Evolutionary conservation across 2,329 filamentous ascomycete genomes (phyloP).

Genomic region (Pseudogymnoascus sp.): DNA sequence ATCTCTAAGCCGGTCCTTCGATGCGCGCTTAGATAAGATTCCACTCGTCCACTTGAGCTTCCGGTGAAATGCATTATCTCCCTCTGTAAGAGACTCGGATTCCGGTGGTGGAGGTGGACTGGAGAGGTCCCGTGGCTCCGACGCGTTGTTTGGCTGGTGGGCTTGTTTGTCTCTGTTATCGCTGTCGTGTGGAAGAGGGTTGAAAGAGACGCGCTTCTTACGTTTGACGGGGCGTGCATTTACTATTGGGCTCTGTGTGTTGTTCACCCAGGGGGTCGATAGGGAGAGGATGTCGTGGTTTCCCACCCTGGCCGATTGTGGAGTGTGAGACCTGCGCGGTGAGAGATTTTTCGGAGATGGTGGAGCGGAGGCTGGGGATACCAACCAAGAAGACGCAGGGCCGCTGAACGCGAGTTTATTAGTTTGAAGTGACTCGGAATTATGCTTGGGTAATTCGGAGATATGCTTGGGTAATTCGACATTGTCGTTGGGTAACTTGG

Average conservation of each 20-base stretch:
- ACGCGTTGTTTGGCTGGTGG: neutral
- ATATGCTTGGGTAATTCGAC: neutral
- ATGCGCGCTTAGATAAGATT: neutral
- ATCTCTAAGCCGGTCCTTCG: neutral
- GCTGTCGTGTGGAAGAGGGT: conserved; percentile 11
- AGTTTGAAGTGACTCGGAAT: neutral
- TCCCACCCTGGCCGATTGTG: neutral
- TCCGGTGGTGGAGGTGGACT: conserved; percentile 1
- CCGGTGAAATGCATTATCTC: neutral
- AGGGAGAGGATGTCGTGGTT: neutral
- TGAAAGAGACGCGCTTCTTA: conserved; percentile 27
- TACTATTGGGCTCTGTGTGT: neutral
- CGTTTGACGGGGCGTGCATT: conserved; percentile 14
- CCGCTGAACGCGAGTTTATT: neutral
- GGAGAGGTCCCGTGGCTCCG: neutral
- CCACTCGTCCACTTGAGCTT: neutral
- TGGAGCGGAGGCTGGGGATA: neutral
- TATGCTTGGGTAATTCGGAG: neutral
- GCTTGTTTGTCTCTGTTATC: neutral
- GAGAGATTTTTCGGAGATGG: neutral
- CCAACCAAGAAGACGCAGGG: neutral
- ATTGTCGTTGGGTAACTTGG: neutral
- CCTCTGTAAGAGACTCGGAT: neutral
- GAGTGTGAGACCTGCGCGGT: neutral
- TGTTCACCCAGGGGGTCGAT: conserved; percentile 1